Evolutionary conservation across 495 filamentous ascomycete genomes (phyloP).

Genomic region (Lepidopterella palustris): DNA sequence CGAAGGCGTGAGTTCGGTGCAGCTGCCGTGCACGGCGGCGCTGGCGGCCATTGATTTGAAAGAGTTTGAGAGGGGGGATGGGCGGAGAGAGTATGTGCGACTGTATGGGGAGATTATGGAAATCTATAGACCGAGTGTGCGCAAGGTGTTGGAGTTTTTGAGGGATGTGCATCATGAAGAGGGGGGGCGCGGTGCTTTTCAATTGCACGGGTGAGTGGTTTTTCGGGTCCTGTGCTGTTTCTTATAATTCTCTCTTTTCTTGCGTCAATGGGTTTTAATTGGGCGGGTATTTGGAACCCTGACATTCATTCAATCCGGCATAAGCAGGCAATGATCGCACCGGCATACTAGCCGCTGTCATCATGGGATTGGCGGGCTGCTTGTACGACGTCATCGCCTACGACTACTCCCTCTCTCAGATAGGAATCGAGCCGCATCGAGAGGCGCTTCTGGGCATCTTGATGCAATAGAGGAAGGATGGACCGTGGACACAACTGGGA

Average conservation of each 20-base stretch:
- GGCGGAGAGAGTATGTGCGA: conserved; percentile 9
- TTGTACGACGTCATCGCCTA: conserved; percentile 50
- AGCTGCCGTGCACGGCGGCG: not conserved
- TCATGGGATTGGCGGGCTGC: conserved; percentile 53
- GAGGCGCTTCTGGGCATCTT: conserved; percentile 42
- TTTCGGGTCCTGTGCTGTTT: not conserved
- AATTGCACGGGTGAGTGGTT: conserved; percentile 46
- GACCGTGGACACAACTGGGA: conserved; percentile 24
- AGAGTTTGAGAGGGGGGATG: conserved; percentile 10
- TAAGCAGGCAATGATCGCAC: conserved; percentile 57
- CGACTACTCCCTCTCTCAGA: conserved; percentile 56
- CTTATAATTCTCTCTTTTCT: not conserved
- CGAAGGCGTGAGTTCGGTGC: conserved; percentile 29
- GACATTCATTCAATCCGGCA: not conserved
- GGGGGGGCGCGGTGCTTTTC: conserved; percentile 42
- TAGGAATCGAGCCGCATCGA: conserved; percentile 45
- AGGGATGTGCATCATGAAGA: too few relatives aligned
- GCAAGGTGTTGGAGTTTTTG: conserved; percentile 39
- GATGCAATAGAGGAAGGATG: conserved; percentile 37
- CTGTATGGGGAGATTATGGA: conserved; percentile 35
- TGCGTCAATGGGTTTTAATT: too few relatives aligned
- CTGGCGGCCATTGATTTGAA: conserved; percentile 8
- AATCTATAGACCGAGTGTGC: conserved; percentile 38
- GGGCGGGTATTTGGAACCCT: not conserved
- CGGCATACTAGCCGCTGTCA: conserved; percentile 53